Evolutionary conservation across 2,329 filamentous ascomycete genomes (phyloP), one percentile per base, ranked within the genome.

Genomic region (Talaromyces marneffei): DNA sequence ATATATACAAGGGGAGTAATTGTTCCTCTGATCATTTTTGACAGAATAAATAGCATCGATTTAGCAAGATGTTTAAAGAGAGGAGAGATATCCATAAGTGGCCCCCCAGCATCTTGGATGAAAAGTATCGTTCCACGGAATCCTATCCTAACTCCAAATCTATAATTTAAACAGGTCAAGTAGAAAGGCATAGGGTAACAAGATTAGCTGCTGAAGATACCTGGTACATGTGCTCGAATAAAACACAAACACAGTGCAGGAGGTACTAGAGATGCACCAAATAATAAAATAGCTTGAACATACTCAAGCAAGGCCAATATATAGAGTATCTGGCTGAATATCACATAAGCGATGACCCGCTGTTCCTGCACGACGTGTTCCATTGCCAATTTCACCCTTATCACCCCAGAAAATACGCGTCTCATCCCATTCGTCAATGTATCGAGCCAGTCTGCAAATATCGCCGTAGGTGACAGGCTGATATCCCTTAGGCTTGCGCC

Each of bases 71-170:
- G 25, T 25, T 25, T 14, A 7, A 16, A 25, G 42, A 46, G 20
- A 8, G 20, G 25, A 25, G 42, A 27, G 16, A 16, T 7, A 2
- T 12, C 9, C 16, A 23, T 25, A 77, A 64, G 31, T 75, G 71
- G 0, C 66, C 66, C 50, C 66, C 66, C 50, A 54, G 14, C 0
- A 42, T 29, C 16, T 60, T 60, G 20, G 52, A 50, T 9, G 44
- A 37, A 16, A 52, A 50, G 23, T 61, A 61, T 25, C 54, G 23
- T 18, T 61, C 40, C 8, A 48, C 44, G 1, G 29, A 4, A 12
- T 60, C 42, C 39, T 42, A 56, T 3, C n/a, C n/a, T n/a, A n/a
- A n/a, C 35, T 37, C 7, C 35, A n/a, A 1, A n/a, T 37, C 16
- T 37, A n/a, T 0, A 37, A 6, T 16, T n/a, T 2, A 37, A 37